A percentile compares a stretch with the other conserved stretches of the same genome.
Evolutionary conservation across 176 grass and related monocot genomes (phyloP).

Genomic region (Panicum miliaceum): DNA sequence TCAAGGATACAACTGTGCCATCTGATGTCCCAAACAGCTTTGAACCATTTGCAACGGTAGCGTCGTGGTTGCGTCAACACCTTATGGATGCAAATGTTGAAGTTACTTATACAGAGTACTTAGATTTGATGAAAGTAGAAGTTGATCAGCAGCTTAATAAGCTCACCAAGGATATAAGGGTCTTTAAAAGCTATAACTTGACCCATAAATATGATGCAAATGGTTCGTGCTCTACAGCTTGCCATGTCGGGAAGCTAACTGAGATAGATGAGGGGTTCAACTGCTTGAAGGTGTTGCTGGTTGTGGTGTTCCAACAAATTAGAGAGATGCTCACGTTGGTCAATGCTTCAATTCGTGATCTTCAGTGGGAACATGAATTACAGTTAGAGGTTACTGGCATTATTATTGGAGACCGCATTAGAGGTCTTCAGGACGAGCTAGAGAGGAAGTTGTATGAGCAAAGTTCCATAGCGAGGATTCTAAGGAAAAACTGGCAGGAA

Average conservation of each 20-base stretch:
- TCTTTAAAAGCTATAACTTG: constrained; percentile 39
- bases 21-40: constrained; percentile 24
- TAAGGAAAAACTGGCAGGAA: constrained; percentile 73
- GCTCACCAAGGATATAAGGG: constrained; percentile 60
- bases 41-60: constrained; percentile 35
- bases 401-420: constrained; percentile 71
- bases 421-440: constrained; percentile 67
- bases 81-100: constrained; percentile 47
- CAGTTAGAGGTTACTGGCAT: constrained; percentile 75
- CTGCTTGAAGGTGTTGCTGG: constrained; percentile 57
- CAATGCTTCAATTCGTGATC: constrained; percentile 54
- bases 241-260: constrained; percentile 39
- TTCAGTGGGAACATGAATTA: constrained; percentile 74
- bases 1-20: constrained; percentile 6
- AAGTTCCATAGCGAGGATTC: constrained; percentile 53
- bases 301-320: constrained; percentile 68
- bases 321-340: constrained; percentile 54
- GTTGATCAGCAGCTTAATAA: constrained; percentile 61
- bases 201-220: constrained; percentile 8
- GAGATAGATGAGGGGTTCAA: constrained; percentile 65
- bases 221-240: constrained; percentile 17
- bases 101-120: constrained; percentile 39
- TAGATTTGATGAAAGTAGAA: constrained; percentile 56
- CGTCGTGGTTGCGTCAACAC: constrained; percentile 43
- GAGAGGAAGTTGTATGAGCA: constrained; percentile 73